phyloP scores from a whole-genome alignment of 2,329 filamentous ascomycete genomes.

The Colletotrichum lini region DNA sequence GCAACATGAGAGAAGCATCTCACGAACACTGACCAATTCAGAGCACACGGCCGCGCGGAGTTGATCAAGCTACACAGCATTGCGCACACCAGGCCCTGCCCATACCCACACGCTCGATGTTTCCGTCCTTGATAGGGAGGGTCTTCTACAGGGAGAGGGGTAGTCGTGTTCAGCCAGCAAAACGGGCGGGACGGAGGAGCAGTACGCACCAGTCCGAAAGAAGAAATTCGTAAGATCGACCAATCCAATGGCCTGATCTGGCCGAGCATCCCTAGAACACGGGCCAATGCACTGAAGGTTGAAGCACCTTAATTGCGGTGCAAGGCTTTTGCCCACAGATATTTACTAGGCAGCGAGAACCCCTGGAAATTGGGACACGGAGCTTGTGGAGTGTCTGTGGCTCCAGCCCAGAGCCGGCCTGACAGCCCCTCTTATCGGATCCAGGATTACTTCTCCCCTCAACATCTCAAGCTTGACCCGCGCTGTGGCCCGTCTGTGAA shows the following conservation, averaged over 20 bases:
- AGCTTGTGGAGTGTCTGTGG: slow-evolving; percentile 4
- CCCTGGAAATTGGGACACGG: not conserved
- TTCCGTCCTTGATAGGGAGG: not conserved
- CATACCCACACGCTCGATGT: not conserved
- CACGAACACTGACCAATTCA: not conserved
- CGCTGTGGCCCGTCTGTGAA: not conserved
- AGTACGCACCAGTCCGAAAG: slow-evolving; percentile 13
- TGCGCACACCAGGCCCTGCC: not conserved
- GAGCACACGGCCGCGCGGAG: not conserved
- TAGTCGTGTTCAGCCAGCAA: slow-evolving; percentile 24
- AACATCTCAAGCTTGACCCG: not conserved
- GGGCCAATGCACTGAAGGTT: slow-evolving; percentile 6
- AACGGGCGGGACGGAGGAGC: not conserved
- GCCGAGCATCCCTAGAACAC: slow-evolving; percentile 1
- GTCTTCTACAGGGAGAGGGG: not conserved
- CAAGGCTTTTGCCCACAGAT: not conserved
- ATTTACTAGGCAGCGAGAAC: not conserved
- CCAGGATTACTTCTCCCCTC: not conserved
- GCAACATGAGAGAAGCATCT: not conserved
- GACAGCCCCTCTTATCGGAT: not conserved
- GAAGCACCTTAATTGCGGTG: slow-evolving; percentile 2
- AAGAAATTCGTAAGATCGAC: slow-evolving; percentile 24
- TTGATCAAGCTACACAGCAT: not conserved
- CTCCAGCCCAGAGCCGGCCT: not conserved
- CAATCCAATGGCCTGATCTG: slow-evolving; percentile 16